Base-by-base conservation (phyloP, 1,284 basidiomycete species). In the Ceratobasidium sp. region DNA sequence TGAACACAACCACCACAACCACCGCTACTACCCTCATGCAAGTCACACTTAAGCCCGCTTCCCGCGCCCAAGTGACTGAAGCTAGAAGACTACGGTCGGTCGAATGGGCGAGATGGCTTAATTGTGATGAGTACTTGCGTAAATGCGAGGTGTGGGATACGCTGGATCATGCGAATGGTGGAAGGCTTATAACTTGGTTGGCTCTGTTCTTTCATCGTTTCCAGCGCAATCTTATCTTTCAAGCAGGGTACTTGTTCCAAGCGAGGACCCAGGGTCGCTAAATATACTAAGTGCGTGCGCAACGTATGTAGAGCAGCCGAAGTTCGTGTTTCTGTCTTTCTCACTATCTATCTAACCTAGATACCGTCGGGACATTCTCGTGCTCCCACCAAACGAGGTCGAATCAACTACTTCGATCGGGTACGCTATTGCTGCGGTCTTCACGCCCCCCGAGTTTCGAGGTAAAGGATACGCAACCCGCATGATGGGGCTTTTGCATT, bases 401-500 rank as follows among this genome's bases (percentile, higher is more conserved):
- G 23, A 55, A 71, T 46, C 77, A 86, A 85, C 54, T 85, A 84
- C 78, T 82, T 83, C 57, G 81, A 85, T 82, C 5, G 85, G 85
- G 52, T 89, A 89, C 80, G 87, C 83, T 2, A 84, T 90, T 52
- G 88, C 88, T 1, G 86, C 86, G 1, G 88, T 90, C 6, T 90
- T 87, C 81, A 89, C 88, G 0, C 87, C 87, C 35, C 79, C 83
- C 7, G 71, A 82, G 44, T 83, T 88, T 46, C 85, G 89, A 54
- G 83, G 86, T 10, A 86, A 87, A 59, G 89, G 89, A 2, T 89
- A 89, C 80, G 89, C 87, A 2, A 80, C 79, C 20, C 86, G 87
- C 78, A 88, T 90, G 88, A 89, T 89, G 88, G 82, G 85, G 10
- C 83, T 90, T 16, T 77, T 90, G 33, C 89, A 90, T 79, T 88